Base-by-base conservation (phyloP, 2,329 filamentous ascomycete genomes). In the Paraconiothyrium brasiliense region DNA sequence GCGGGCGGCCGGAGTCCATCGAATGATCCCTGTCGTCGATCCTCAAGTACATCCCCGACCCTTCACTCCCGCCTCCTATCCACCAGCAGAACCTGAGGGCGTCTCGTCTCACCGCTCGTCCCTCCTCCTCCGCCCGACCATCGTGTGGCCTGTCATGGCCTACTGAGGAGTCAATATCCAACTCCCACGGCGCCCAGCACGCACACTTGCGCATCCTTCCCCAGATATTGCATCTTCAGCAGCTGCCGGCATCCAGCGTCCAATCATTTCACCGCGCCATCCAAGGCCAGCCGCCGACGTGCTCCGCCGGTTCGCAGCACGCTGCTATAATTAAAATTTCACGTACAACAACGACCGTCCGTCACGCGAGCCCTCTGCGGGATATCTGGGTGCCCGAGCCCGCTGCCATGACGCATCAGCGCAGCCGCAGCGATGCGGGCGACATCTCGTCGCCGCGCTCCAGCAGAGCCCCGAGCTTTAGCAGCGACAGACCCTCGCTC, bases 401-500 rank as follows among this genome's bases (percentile, higher is more conserved):
- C 16, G 16, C 41, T 20, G 30, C 39, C 39, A 55, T 11, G 32
- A 78, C 77, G 75, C 74, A 78, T 68, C 70, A 75, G 34, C 74
- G 72, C 54, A 71, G 74, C n/a, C 65, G 71, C 51, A 78, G 75
- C 27, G 76, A 78, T 22, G 69, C 73, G 48, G 74, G 69, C 41
- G 57, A 73, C 54, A 65, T 76, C 60, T 64, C 67, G 54, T 79
- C 77, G 47, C 68, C 76, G 59, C 77, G 76, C 69, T 77, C 74
- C 22, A 78, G 76, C 67, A 73, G 75, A 60, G 74, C 75, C 22
- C 63, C 69, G 50, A 92, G 90, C 78, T 84, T 91, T 66, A 92
- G 89, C 63, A 92, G 90, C 82, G 90, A 92, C 77, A 82, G 87
- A 62, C 87, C 89, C 27, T 92, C 90, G 6, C 81, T 85, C 64